Evolutionary conservation across 305 asterid genomes (phyloP), one percentile per base, ranked within the genome.

Genomic region (Fraxinus xanthoxyloides): DNA sequence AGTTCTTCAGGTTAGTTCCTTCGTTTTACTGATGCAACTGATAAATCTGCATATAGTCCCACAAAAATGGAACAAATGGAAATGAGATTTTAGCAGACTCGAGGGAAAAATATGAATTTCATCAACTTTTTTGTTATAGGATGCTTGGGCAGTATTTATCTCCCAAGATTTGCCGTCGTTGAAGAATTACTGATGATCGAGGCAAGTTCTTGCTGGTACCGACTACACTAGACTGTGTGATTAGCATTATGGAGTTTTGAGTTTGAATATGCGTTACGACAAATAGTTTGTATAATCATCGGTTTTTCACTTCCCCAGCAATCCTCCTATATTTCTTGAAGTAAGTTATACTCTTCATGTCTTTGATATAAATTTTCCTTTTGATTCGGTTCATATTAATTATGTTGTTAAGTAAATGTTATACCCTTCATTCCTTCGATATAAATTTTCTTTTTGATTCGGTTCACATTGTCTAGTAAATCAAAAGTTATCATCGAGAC

Each of bases 101-200:
- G 67, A 19, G 26, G 67, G 67, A n/a, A 54, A 46, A 54, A n/a
- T 56, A 56, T 56, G 67, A 19, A 19, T 19, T 5, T 5, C 32
- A n/a, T 35, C 15, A 0, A 46, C 77, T 75, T 38, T 75, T 75
- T 67, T 24, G 24, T 81, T 87, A 87, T 34, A 92, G 94, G 94
- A 91, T 85, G 92, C 94, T 19, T 92, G 97, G 97, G 87, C 89
- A 79, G 88, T 90, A 73, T 90, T 90, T 81, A 65, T 86, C 79
- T 85, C 93, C 46, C 88, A 84, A 79, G 92, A 87, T 79, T 88
- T 81, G 43, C 72, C 76, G 56, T 35, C 38, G 63, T 21, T 86
- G 90, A 86, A 65, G 56, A 59, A 8, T 35, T 48, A 78, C 54
- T 17, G 61, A 79, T 8, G 76, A 75, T 32, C 73, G 38, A 26